Evolutionary conservation across 257 asterid species (phyloP), one percentile per base, ranked within the genome.

Genomic region (Lycium barbarum): DNA sequence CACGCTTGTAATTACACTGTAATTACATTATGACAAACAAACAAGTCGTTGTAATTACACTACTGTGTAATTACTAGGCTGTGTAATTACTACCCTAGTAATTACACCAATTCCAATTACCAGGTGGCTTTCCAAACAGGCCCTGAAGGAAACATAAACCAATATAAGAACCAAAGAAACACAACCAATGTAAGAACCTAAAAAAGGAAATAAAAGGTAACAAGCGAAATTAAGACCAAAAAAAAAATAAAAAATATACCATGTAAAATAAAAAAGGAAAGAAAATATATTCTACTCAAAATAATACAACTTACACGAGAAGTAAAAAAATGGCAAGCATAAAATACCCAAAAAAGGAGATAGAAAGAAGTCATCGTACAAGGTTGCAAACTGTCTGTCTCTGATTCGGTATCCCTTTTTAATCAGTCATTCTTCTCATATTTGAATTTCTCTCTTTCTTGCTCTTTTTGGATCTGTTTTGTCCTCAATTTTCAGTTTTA

Each of bases 281-380:
- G 7, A 2, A 6, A 20, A 74, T 2, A 47, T 47, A 2, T 74
- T 74, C 43, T 74, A 12, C 61, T 49, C 43, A 49, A 22, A 73
- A 47, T 20, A 20, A 3, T 45, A 10, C 38, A 47, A 73, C 51
- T 18, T 43, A 10, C 47, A 0, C 53, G 7, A 72, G 43, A 45
- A 17, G 4, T n/a, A 40, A 18, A 72, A 11, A 45, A 1, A 59
- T 17, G 9, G 38, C 9, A 40, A 71, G 55, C 40, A 71, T 72
- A 72, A 45, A 72, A 49, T 74, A 49, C 81, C 62, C 11, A 12
- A 74, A 74, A 26, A 47, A 49, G 62, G 81, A 73, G 81, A 73
- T 3, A 2, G 43, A 73, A 20, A 11, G 61, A 47, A 20, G 36
- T 2, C 54, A 43, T 65, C 43, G 14, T 65, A 11, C 43, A 26